phyloP scores from a whole-genome alignment of 768 basidiomycete genomes.

The Leccinellum rugosiceps region DNA sequence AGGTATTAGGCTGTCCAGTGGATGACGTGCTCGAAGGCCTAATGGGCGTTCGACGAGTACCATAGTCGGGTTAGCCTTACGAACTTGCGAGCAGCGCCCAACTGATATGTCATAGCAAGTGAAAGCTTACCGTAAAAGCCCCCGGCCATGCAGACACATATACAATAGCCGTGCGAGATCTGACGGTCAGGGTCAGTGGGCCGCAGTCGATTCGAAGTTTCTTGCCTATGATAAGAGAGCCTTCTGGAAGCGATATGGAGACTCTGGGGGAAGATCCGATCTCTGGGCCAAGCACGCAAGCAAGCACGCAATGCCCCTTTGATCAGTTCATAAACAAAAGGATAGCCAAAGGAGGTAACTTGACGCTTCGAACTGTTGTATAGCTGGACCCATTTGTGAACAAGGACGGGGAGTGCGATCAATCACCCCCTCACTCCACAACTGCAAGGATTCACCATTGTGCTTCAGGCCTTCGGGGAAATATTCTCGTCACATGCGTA shows the following conservation, averaged over 20 bases:
- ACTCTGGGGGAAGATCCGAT: neutral
- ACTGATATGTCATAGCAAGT: neutral
- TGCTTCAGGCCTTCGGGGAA: slow-evolving; percentile 1
- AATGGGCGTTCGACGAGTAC: neutral
- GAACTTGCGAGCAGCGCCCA: neutral
- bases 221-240: neutral
- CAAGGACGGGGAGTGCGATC: slow-evolving; percentile 1
- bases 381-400: neutral
- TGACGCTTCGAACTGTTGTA: neutral
- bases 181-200: neutral
- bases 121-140: neutral
- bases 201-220: neutral
- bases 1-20: neutral
- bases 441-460: neutral
- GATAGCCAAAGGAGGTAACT: neutral
- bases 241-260: neutral
- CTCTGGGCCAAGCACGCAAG: neutral
- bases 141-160: neutral
- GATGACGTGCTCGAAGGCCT: neutral
- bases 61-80: neutral
- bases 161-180: neutral
- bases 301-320: neutral
- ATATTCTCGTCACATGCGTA: neutral
- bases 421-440: slow-evolving; percentile 8
- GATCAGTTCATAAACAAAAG: neutral